These are phyloP conservation scores for Vararia minispora DNA, from an alignment of 768 basidiomycete species.

Conservation along the genomic window DNA sequence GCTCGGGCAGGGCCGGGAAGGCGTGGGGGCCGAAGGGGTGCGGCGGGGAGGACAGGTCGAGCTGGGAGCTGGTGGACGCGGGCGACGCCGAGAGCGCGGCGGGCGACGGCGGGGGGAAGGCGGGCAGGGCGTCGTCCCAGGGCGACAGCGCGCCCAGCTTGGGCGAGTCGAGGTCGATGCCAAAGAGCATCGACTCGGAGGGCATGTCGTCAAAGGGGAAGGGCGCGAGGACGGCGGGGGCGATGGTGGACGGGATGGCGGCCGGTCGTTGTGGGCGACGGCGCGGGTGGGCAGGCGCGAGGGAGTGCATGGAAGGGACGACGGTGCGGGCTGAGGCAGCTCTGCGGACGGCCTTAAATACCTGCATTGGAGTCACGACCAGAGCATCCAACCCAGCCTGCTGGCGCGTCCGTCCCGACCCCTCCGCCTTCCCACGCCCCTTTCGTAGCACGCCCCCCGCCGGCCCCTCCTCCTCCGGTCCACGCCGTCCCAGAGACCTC, in stretches of 20 bases:
- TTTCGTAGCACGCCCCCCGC: no score
- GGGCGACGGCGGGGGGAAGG: slow-evolving; percentile 28
- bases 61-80: slow-evolving; percentile 28
- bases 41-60: slow-evolving; percentile 31
- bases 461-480: no score
- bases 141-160: slow-evolving; percentile 18
- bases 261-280: no score
- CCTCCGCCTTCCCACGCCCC: no score
- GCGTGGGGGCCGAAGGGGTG: slow-evolving; percentile 25
- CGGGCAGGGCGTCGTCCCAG: slow-evolving; percentile 31
- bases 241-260: slow-evolving; percentile 19
- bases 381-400: no score
- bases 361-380: no score
- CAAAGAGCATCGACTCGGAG: slow-evolving; percentile 43
- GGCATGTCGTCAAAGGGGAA: slow-evolving; percentile 18
- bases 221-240: slow-evolving; percentile 19
- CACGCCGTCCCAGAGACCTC: no score
- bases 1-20: slow-evolving; percentile 22
- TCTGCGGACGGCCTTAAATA: no score
- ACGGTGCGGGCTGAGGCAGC: no score
- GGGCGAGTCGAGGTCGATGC: slow-evolving; percentile 46
- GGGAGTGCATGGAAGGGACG: no score
- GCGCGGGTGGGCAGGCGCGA: no score
- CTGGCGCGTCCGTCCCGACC: no score
- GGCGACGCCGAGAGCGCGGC: slow-evolving; percentile 27